phyloP scores from a whole-genome alignment of 257 asterid genomes.

The Gentiana dahurica region DNA sequence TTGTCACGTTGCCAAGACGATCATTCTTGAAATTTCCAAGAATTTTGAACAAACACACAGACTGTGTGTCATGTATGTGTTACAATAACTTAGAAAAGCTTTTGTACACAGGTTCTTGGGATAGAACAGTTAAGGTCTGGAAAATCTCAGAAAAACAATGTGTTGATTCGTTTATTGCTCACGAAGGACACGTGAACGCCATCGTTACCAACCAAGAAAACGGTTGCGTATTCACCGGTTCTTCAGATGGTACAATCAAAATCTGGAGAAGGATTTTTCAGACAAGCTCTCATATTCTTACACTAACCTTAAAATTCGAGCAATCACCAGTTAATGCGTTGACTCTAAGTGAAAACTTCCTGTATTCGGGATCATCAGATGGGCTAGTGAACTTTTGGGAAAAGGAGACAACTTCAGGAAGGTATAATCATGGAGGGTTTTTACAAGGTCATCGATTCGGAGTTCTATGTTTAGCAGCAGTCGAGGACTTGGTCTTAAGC shows the following conservation, averaged over 20 bases:
- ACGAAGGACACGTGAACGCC: constrained; percentile 56
- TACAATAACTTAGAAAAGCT: constrained; percentile 77
- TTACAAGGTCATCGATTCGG: constrained; percentile 73
- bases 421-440: constrained; percentile 83
- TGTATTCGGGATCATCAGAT: constrained; percentile 84
- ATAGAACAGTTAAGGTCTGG: constrained; percentile 58
- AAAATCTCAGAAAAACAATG: constrained; percentile 44
- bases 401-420: constrained; percentile 58
- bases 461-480: constrained; percentile 60
- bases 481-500: constrained; percentile 65
- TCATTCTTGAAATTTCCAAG: constrained; percentile 27
- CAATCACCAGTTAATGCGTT: constrained; percentile 65
- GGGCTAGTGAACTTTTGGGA: constrained; percentile 93
- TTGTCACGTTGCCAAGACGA: constrained; percentile 36
- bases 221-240: constrained; percentile 68
- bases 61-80: constrained; percentile 74
- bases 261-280: constrained; percentile 78
- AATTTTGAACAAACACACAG: constrained; percentile 29
- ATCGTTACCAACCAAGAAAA: constrained; percentile 56
- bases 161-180: constrained; percentile 62
- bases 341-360: constrained; percentile 48
- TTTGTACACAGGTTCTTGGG: constrained; percentile 74
- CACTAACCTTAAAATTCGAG: constrained; percentile 69
- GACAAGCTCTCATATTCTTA: constrained; percentile 67
- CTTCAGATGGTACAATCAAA: constrained; percentile 73